phyloP scores from a whole-genome alignment of 169 alveolate species.

The Plasmodium adleri region DNA sequence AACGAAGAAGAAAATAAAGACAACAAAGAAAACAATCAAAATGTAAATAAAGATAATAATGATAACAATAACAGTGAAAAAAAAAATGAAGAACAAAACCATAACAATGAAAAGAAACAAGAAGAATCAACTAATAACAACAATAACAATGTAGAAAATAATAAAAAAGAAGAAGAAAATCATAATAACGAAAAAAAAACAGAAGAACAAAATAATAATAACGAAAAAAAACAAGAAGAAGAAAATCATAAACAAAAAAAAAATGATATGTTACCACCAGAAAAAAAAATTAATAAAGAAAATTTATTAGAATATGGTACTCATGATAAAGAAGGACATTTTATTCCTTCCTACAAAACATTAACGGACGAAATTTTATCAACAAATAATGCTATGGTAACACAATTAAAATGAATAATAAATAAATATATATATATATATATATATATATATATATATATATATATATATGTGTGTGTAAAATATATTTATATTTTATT shows the following conservation, averaged over 20 bases:
- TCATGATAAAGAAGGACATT: slow-evolving; percentile 60
- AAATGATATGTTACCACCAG: slow-evolving; percentile 11
- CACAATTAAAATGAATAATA: not conserved
- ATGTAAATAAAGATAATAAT: slow-evolving; percentile 10
- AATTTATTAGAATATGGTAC: slow-evolving; percentile 69
- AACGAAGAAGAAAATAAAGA: slow-evolving; percentile 20
- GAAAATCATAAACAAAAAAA: slow-evolving; percentile 2
- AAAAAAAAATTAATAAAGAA: slow-evolving; percentile 58
- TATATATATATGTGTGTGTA: not conserved
- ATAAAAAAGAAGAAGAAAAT: slow-evolving; percentile 7
- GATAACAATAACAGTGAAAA: slow-evolving; percentile 5
- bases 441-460: not conserved
- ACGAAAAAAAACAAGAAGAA: slow-evolving; percentile 8
- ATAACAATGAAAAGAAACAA: slow-evolving; percentile 2
- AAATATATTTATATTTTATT: not conserved
- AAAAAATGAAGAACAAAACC: not conserved
- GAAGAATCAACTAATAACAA: slow-evolving; percentile 17
- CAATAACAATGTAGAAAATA: slow-evolving; percentile 14
- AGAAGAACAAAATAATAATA: not conserved
- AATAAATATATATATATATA: not conserved
- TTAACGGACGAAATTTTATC: slow-evolving; percentile 61
- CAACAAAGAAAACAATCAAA: slow-evolving; percentile 3
- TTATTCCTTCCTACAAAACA: slow-evolving; percentile 69
- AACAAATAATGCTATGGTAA: slow-evolving; percentile 61
- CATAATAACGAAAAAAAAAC: slow-evolving; percentile 6